Evolutionary conservation across 345 rosid genomes (phyloP).

Genomic region (Gossypium rotundifolium): DNA sequence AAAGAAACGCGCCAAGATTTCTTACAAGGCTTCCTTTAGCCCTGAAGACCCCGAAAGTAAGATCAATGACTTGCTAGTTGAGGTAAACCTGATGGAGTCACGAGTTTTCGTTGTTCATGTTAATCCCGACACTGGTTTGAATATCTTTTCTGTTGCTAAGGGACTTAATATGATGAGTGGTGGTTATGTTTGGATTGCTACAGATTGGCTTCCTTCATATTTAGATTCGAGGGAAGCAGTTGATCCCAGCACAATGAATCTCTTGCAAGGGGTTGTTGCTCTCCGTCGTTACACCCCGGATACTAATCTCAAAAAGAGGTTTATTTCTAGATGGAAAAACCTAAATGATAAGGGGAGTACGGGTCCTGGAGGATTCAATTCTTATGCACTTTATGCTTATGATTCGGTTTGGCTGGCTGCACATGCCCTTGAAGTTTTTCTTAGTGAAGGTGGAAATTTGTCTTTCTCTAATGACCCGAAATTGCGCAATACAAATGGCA

Average conservation of each 20-base stretch:
- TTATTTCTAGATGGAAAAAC: slow-evolving; percentile 48
- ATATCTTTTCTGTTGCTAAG: slow-evolving; percentile 60
- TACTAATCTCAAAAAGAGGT: slow-evolving; percentile 41
- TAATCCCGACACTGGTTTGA: slow-evolving; percentile 79
- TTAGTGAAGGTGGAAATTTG: slow-evolving; percentile 51
- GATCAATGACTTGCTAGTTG: slow-evolving; percentile 48
- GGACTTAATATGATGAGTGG: slow-evolving; percentile 56
- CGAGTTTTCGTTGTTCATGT: slow-evolving; percentile 87
- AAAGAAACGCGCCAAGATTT: slow-evolving; percentile 60
- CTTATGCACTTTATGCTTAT: slow-evolving; percentile 81
- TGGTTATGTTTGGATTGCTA: slow-evolving; percentile 92
- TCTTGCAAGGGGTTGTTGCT: slow-evolving; percentile 85
- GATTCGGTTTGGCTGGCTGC: slow-evolving; percentile 95
- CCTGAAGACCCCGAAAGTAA: slow-evolving; percentile 41
- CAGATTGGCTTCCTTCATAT: slow-evolving; percentile 85
- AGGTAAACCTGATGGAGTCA: slow-evolving; percentile 68
- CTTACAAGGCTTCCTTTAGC: slow-evolving; percentile 65
- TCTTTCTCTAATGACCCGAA: slow-evolving; percentile 65
- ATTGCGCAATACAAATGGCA: slow-evolving; percentile 37
- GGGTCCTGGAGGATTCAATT: slow-evolving; percentile 43
- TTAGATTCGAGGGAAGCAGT: slow-evolving; percentile 53
- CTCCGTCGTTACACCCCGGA: slow-evolving; percentile 78
- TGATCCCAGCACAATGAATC: slow-evolving; percentile 38
- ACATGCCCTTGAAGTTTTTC: slow-evolving; percentile 57
- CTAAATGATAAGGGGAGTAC: slow-evolving; percentile 31